Base-by-base conservation (phyloP, 2,329 filamentous ascomycete species). In the Colletotrichum salicis region DNA sequence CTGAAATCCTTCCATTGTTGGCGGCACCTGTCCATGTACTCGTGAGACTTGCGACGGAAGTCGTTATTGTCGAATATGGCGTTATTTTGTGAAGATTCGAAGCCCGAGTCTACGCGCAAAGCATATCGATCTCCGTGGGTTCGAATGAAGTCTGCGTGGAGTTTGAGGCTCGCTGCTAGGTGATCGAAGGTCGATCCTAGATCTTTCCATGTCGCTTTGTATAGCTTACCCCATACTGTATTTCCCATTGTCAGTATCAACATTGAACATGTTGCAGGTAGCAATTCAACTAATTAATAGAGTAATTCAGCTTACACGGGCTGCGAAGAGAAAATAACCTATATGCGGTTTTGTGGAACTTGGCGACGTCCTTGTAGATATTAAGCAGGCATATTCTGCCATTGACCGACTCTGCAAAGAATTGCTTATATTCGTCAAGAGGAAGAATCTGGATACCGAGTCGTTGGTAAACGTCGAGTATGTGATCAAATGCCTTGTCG, bases 381-480 rank as follows among this genome's bases (percentile, higher is more conserved):
- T 54, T 4, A 10, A 68, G 51, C 12, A 74, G 71, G 41, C 67
- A 67, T 15, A 1, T 19, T 22, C 27, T 65, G 12, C 22, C 33
- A 1, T 68, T 13, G 10, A 6, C 56, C 5, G 56, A 74, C 15
- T 19, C 4, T 13, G 27, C 27, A 3, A 67, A 71, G 19, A 70
- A 59, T 2, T 37, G 37, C 5, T 45, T 52, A 24, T 67, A 67
- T 8, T 68, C 60, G 4, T 22, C 1, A 4, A 74, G 60, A 1
- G 37, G 54, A 3, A 15, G 51, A 11, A 74, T 64, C 11, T 66
- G 19, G 19, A 60, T 41, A 1, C 73, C 73, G 0, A 74, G 56
- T 2, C 22, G 67, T 24, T 74, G 22, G 19, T 73, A 71, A 3
- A 71, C 63, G n/a, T 74, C 73, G 2, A 74, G 71, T n/a, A 74